Base-by-base conservation (phyloP, 805 yeast genomes). In the Schizosaccharomyces pombe region DNA sequence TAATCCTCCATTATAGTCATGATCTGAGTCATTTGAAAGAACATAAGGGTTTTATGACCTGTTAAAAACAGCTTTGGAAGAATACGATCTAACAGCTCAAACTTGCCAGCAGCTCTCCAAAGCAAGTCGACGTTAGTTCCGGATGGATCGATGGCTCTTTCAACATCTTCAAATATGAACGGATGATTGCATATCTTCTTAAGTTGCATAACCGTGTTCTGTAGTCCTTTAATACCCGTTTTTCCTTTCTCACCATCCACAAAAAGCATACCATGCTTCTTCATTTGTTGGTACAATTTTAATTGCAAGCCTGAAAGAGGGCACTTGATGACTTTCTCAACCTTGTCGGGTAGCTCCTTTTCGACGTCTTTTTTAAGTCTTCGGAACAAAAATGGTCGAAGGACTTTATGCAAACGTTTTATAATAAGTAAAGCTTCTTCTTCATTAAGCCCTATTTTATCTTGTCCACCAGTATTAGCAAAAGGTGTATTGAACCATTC, bases 1-100 rank as follows among this genome's bases (percentile, higher is more conserved):
- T 80, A 91, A 68, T 89, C 98, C 68, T 91, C 97, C 96, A 91
- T 87, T 56, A 89, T 89, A 66, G 89, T 95, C 97, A 89, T 91
- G 57, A 89, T 82, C 66, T 86, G 95, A 1, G 98, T 91, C 98
- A 89, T 89, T 68, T 89, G 98, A 70, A 91, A 91, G 64, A 89
- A 89, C 59, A 89, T 80, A 64, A 89, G 72, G 8, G 87, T 94
- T 58, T 95, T 76, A 63, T 91, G 97, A 0, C 94, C 94, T 1
- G 94, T 77, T 1, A 75, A 77, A 64, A 78, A 75, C 65, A 91
- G 80, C 64, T 89, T 89, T 1, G 96, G 96, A 56, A 89, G 68
- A 51, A 91, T 75, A 54, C 93, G 75, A 62, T 91, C 96, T 58
- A 89, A 71, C 30, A 89, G 70, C 67, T 91, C 98, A 65, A 89